Evolutionary conservation across 2,329 filamentous ascomycete genomes (phyloP).

Genomic region (Aspergillus ochraceus): DNA sequence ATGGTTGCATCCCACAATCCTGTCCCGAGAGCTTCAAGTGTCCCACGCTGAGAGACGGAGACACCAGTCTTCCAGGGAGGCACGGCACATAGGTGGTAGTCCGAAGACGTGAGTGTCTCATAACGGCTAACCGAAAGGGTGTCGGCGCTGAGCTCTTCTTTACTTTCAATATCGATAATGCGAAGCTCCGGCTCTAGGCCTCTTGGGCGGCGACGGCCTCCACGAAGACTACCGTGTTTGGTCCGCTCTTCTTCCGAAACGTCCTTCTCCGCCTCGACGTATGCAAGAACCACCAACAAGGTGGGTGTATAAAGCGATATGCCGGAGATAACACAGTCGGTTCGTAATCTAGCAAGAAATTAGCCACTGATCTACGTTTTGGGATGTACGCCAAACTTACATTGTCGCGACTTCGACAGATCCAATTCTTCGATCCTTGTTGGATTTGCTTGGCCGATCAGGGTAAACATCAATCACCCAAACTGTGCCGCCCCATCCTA

Average conservation of each 20-base stretch:
- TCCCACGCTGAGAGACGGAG: conserved; percentile 65
- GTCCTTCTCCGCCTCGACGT: conserved; percentile 72
- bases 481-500: conserved; percentile 94
- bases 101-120: conserved; percentile 79
- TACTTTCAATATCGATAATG: conserved; percentile 83
- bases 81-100: conserved; percentile 86
- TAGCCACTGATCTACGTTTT: conserved; percentile 22
- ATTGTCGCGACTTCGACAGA: conserved; percentile 89
- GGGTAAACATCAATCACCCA: conserved; percentile 94
- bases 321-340: conserved; percentile 97
- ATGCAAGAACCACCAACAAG: conserved; percentile 87
- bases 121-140: conserved; percentile 82
- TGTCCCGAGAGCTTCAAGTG: conserved; percentile 72
- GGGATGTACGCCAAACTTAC: conserved; percentile 54
- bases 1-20: conserved; percentile 88
- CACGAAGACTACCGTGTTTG: conserved; percentile 48
- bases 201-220: conserved; percentile 70
- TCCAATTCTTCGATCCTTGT: conserved; percentile 70
- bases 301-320: conserved; percentile 94
- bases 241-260: conserved; percentile 55
- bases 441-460: conserved; percentile 66
- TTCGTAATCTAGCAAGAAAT: conserved; percentile 67
- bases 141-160: conserved; percentile 81
- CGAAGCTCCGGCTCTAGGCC: conserved; percentile 85
- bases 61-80: conserved; percentile 71